Conservation (phyloP, 2,329 filamentous ascomycete species). For the Boeremia lycopersici region DNA sequence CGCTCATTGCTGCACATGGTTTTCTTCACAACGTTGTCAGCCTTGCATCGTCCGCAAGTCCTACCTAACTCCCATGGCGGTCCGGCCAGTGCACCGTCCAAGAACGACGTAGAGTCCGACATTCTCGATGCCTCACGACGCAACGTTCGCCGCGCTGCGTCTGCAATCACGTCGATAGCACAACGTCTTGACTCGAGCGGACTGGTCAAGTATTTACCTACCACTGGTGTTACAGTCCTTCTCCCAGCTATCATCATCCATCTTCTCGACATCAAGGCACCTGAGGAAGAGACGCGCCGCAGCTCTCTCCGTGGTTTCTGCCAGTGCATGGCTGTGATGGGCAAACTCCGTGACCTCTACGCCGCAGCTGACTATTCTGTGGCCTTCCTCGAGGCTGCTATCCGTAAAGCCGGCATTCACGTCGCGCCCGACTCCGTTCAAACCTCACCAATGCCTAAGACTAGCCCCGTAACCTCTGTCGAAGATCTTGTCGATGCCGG, state of each 20-base stretch:
- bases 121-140: constrained; percentile 81
- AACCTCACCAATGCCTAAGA: constrained; percentile 30
- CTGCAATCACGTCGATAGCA: constrained; percentile 84
- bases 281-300: constrained; percentile 71
- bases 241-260: constrained; percentile 94
- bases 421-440: constrained; percentile 55
- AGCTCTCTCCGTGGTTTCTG: constrained; percentile 81
- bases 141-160: constrained; percentile 82
- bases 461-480: constrained; percentile 47
- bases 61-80: constrained; percentile 71
- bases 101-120: constrained; percentile 57
- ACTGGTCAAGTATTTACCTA: constrained; percentile 81
- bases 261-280: constrained; percentile 88
- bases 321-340: constrained; percentile 91
- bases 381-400: constrained; percentile 88
- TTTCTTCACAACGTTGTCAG: constrained; percentile 89
- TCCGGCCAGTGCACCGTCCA: constrained; percentile 52
- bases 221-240: constrained; percentile 87
- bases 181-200: constrained; percentile 74
- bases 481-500: constrained; percentile 56
- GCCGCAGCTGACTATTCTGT: constrained; percentile 95
- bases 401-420: constrained; percentile 83
- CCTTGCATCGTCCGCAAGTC: constrained; percentile 89
- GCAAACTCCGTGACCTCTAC: constrained; percentile 85
- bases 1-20: constrained; percentile 91